Evolutionary conservation across 805 yeast species (phyloP), one percentile per base, ranked within the genome.

Genomic region (Starmerella gropengiesseri): DNA sequence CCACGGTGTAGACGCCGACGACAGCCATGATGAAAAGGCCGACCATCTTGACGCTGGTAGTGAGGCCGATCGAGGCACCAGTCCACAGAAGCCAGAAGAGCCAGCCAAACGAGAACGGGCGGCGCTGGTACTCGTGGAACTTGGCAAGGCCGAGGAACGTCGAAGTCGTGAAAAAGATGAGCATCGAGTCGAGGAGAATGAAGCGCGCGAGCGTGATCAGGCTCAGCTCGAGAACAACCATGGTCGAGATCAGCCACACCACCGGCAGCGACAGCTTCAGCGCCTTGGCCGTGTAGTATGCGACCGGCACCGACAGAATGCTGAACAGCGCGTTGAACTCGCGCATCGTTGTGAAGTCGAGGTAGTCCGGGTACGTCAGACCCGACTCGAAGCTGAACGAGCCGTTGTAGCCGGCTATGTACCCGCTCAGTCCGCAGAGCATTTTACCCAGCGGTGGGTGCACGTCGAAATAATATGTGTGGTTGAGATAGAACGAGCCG

Each of bases 361-460:
- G 73, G 63, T 85, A 71, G n/a, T 68, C 66, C 43, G 77, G 71
- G 62, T 86, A 91, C 46, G 75, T 71, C 52, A 81, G 82, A 32
- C 96, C 96, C 61, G 72, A 76, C 49, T 86, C 94, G 56, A 89
- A 91, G 62, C 86, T 84, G 70, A 86, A 91, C 11, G 73, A 61
- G n/a, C 99, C 99, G 56, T 81, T 77, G 61, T 84, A 91, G 3
- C 96, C 95, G 40, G 80, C 76, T 19, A 91, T 55, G 70, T 79
- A 85, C 32, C 98, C 99, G 30, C 80, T 84, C 45, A 78, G 71
- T 0, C 97, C 97, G 63, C 89, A 84, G 52, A 87, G 69, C 60
- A 91, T 69, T 61, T 91, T 91, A 42, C 95, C 98, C 62, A 91
- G 84, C 18, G 99, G 99, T 8, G 99, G 99, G 64, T 91, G 99